Base-by-base conservation (phyloP, 2,329 filamentous ascomycete species). In the Thielaviopsis euricoi region DNA sequence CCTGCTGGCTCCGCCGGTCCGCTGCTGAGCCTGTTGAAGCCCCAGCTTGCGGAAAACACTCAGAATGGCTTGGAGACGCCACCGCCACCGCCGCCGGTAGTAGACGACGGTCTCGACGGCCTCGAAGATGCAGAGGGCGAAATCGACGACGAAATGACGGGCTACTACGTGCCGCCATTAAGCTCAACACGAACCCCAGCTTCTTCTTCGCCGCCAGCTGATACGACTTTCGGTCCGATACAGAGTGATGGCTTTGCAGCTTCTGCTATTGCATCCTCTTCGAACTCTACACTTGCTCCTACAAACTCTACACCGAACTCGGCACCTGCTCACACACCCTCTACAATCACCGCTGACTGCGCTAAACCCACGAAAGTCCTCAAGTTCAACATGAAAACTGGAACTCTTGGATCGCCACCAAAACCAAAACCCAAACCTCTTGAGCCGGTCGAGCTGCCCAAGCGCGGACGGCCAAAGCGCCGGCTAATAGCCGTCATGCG, bases 401-500 rank as follows among this genome's bases (percentile, higher is more conserved):
- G 81, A 5, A 84, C 80, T 1, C 75, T 83, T 54, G 79, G 80
- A 3, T 80, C 80, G 4, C 79, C 82, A 0, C 81, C 81, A 0
- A 78, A 74, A 53, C 71, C 73, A 3, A 85, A 81, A 63, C 64
- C 66, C 1, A 66, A 62, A 23, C 60, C 52, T 2, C 21, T 55
- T 22, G 26, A 48, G 13, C 25, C 50, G 17, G 19, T 15, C 22
- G 6, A 61, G 56, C 17, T 26, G 17, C 52, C 53, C 12, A 51
- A n/a, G 37, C 37, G 37, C 37, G 37, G 37, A 15, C 6, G 37
- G n/a, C 37, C 37, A 43, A 43, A n/a, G 37, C 17, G 17, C 69
- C 64, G 65, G 67, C 63, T 61, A 67, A 15, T 86, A 5, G 75
- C 82, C 1, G 70, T 71, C 13, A 74, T 89, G 33, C 74, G 70